These are phyloP conservation scores for Kwoniella mangroviensis DNA, from an alignment of 768 basidiomycete genomes.

Conservation along the genomic window DNA sequence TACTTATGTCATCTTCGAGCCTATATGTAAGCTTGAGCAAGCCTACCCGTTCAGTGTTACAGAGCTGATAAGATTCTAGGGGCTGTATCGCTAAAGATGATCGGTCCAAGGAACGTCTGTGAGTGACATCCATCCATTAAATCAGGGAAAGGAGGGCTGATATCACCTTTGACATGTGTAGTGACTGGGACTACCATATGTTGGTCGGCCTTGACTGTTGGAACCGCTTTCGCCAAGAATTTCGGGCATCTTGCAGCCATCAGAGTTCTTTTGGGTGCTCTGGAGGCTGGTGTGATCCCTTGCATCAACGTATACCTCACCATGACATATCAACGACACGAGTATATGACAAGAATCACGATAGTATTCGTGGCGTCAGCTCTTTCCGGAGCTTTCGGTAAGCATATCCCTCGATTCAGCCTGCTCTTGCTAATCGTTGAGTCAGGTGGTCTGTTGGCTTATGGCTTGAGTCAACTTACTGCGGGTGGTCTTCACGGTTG, in stretches of 20 bases:
- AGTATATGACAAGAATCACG: constrained; percentile 58
- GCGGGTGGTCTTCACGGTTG: constrained; percentile 51
- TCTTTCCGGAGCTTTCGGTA: constrained; percentile 69
- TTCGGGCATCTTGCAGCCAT: constrained; percentile 28
- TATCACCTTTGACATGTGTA: not conserved
- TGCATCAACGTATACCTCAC: constrained; percentile 28
- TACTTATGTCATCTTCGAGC: constrained; percentile 54
- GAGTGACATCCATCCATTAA: not conserved
- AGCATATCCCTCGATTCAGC: not conserved
- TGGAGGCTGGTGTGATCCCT: constrained; percentile 35
- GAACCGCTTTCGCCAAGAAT: constrained; percentile 29
- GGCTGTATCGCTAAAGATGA: constrained; percentile 13
- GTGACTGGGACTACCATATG: constrained; percentile 21
- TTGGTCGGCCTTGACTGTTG: constrained; percentile 29
- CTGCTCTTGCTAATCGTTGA: not conserved
- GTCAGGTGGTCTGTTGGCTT: constrained; percentile 71
- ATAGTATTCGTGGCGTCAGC: constrained; percentile 86
- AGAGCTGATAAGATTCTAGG: not conserved
- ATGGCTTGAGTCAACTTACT: constrained; percentile 71
- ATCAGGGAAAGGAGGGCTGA: not conserved
- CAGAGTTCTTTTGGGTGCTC: constrained; percentile 29
- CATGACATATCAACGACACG: constrained; percentile 35
- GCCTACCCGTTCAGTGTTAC: no score
- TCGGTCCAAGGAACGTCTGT: constrained; percentile 18
- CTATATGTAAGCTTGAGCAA: constrained; percentile 8